These are phyloP conservation scores for Kalmusia sp. DNA, from an alignment of 2,329 filamentous ascomycete species.

Conservation along the genomic window DNA sequence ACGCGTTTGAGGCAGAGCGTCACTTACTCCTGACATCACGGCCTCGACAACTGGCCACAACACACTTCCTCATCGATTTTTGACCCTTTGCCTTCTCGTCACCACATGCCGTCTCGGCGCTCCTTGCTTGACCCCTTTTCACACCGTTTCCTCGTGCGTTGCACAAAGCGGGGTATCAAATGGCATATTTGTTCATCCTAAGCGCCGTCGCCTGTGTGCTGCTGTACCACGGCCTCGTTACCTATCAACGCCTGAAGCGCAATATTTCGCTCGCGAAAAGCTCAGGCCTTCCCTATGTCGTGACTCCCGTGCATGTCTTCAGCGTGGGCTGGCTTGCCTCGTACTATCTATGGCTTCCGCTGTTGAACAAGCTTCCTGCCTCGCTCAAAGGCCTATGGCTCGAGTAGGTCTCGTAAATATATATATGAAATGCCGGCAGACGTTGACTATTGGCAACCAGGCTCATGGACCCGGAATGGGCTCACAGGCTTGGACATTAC, in stretches of 20 bases:
- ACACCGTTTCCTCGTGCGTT: background rate
- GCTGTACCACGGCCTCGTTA: conserved; percentile 38
- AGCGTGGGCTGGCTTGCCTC: conserved; percentile 64
- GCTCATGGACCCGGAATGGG: conserved; percentile 66
- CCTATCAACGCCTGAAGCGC: conserved; percentile 45
- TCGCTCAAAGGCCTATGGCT: conserved; percentile 65
- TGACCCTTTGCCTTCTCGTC: background rate
- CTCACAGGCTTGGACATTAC: conserved; percentile 62
- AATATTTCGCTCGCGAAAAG: conserved; percentile 54
- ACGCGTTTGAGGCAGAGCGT: conserved; percentile 35
- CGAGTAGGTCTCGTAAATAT: conserved; percentile 56
- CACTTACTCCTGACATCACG: conserved; percentile 34
- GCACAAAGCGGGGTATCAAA: conserved; percentile 15
- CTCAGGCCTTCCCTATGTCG: conserved; percentile 54
- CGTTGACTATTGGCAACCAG: conserved; percentile 41
- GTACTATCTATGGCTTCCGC: conserved; percentile 60
- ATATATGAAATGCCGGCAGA: conserved; percentile 3
- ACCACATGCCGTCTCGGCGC: background rate
- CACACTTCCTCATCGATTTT: too few species aligned
- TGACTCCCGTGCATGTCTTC: conserved; percentile 55
- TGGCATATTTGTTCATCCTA: conserved; percentile 34
- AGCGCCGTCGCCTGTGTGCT: conserved; percentile 36
- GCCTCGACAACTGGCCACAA: conserved; percentile 12
- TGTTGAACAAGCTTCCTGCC: conserved; percentile 63
- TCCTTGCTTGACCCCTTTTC: conserved; percentile 6